Evolutionary conservation across 2,329 filamentous ascomycete species (phyloP).

Genomic region (Akanthomyces lecanii): DNA sequence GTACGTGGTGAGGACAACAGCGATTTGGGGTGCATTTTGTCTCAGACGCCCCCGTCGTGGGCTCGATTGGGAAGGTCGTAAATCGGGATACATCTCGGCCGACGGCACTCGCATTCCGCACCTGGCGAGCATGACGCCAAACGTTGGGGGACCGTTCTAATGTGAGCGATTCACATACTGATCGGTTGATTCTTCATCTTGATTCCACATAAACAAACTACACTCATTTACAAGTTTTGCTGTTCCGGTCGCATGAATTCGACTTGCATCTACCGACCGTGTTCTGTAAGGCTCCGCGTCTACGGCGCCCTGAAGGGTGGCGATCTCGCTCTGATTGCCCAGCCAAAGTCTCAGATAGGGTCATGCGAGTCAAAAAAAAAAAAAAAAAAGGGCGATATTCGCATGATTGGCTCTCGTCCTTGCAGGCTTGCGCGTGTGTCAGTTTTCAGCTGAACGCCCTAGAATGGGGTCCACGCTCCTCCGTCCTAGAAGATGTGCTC

Average conservation of each 20-base stretch:
- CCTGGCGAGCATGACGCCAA: background rate
- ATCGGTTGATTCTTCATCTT: too few species aligned
- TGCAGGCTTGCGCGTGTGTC: background rate
- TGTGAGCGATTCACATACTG: too few species aligned
- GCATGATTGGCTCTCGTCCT: background rate
- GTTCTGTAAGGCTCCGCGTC: background rate
- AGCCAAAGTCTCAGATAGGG: background rate
- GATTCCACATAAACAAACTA: background rate
- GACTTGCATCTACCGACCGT: background rate
- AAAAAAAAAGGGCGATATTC: background rate
- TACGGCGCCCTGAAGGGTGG: background rate
- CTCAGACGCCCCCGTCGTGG: too few species aligned
- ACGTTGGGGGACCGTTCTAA: too few species aligned
- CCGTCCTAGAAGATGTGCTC: background rate
- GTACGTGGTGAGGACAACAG: background rate
- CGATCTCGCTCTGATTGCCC: background rate
- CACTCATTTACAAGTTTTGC: background rate
- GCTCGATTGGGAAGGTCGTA: conserved; percentile 5
- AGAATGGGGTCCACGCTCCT: background rate
- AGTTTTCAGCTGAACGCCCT: conserved; percentile 3
- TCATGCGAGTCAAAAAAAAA: too few species aligned
- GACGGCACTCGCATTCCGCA: background rate
- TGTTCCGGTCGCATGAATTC: too few species aligned
- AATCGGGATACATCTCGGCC: conserved; percentile 1
- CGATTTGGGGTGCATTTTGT: too few species aligned